These are phyloP conservation scores for Juncus effusus DNA, from an alignment of 176 grass and related monocot species.

Conservation along the genomic window DNA sequence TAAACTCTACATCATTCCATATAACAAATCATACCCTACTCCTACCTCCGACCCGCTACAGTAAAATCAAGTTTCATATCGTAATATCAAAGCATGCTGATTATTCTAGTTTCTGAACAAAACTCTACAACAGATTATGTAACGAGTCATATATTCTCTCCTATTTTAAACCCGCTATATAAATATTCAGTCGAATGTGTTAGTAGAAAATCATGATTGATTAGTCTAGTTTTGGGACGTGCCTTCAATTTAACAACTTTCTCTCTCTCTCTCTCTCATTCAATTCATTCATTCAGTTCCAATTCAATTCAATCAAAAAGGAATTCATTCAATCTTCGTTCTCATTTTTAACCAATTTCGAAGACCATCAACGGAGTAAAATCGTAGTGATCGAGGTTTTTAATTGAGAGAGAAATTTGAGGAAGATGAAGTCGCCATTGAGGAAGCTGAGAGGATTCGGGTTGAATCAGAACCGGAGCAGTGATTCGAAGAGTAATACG, in stretches of 20 bases:
- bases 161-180: too few relatives aligned
- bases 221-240: constrained; percentile 5
- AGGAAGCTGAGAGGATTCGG: constrained; percentile 57
- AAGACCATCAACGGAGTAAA: constrained; percentile 3
- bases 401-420: background rate
- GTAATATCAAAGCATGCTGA: background rate
- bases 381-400: too few relatives aligned
- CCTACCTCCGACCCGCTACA: too few relatives aligned
- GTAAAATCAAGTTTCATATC: background rate
- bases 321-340: background rate
- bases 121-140: background rate
- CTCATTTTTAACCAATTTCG: constrained; percentile 5
- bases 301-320: constrained; percentile 26
- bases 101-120: background rate
- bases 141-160: background rate
- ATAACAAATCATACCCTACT: too few relatives aligned
- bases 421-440: constrained; percentile 81
- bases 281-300: constrained; percentile 20
- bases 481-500: constrained; percentile 22
- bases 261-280: background rate
- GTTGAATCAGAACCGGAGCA: constrained; percentile 30
- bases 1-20: background rate
- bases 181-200: too few relatives aligned
- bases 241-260: background rate
- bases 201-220: background rate